Conservation (phyloP, 2,329 filamentous ascomycete genomes). For the Diaporthe amygdali region DNA sequence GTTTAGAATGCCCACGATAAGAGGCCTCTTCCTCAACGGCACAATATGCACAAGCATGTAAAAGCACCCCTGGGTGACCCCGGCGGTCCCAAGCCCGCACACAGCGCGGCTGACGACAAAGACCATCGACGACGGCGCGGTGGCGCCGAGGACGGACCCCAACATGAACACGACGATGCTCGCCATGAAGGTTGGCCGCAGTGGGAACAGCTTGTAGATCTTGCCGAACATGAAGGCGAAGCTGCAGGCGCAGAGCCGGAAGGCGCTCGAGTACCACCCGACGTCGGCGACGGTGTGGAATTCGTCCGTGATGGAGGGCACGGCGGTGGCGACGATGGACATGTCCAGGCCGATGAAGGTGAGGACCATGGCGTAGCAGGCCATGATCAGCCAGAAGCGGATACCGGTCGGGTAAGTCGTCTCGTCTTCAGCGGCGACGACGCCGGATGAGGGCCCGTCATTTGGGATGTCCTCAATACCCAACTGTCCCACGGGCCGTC, state of each 20-base stretch:
- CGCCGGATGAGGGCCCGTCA: neutral
- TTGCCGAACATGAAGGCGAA: constrained; percentile 25
- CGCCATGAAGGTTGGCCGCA: neutral
- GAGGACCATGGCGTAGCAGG: constrained; percentile 18
- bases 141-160: constrained; percentile 19
- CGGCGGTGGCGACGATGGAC: constrained; percentile 21
- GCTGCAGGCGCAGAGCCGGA: constrained; percentile 23
- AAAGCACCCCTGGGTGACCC: constrained; percentile 19
- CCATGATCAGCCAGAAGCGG: constrained; percentile 20
- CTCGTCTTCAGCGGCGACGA: constrained; percentile 17
- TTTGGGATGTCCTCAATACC: neutral
- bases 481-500: neutral
- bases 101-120: constrained; percentile 20
- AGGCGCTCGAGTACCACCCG: constrained; percentile 24
- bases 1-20: neutral
- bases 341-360: constrained; percentile 18
- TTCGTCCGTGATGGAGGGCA: constrained; percentile 24
- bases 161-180: constrained; percentile 23
- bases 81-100: constrained; percentile 12
- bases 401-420: constrained; percentile 16
- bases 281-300: constrained; percentile 25
- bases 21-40: constrained; percentile 19
- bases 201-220: constrained; percentile 17
- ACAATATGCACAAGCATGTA: constrained; percentile 21
- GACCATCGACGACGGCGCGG: constrained; percentile 13